A percentile compares a stretch with the other conserved stretches of the same genome.
phyloP scores from a whole-genome alignment of 805 yeast species.

The Wickerhamomyces canadensis region DNA sequence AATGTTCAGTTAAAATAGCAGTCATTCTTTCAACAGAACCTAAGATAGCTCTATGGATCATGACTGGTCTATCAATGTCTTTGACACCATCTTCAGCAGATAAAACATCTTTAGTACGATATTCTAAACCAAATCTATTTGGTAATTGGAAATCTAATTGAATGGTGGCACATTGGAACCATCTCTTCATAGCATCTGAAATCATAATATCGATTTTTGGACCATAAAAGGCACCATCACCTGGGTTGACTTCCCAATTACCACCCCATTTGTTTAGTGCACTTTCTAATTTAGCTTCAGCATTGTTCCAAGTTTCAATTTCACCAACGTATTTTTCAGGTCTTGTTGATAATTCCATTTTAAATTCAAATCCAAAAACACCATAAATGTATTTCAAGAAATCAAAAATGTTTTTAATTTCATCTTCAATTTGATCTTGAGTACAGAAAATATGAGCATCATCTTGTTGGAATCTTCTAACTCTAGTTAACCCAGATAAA shows the following conservation, averaged over 20 bases:
- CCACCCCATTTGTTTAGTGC: conserved; percentile 86
- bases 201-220: conserved; percentile 96
- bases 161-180: conserved; percentile 99
- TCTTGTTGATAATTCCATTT: conserved; percentile 95
- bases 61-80: conserved; percentile 81
- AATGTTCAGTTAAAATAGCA: conserved; percentile 96
- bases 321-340: conserved; percentile 97
- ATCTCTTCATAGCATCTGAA: conserved; percentile 89
- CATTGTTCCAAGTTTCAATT: conserved; percentile 86
- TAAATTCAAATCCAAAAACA: conserved; percentile 88
- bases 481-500: conserved; percentile 90
- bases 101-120: conserved; percentile 58
- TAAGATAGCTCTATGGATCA: conserved; percentile 98
- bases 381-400: conserved; percentile 85
- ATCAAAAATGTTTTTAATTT: conserved; percentile 79
- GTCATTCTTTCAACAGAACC: conserved; percentile 99
- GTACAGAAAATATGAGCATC: conserved; percentile 98
- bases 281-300: conserved; percentile 77
- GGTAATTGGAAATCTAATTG: conserved; percentile 99
- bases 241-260: conserved; percentile 90
- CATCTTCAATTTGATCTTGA: conserved; percentile 81
- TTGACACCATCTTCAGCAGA: conserved; percentile 38
- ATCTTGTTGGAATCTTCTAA: conserved; percentile 98
- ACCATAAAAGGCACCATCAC: conserved; percentile 96
- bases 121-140: conserved; percentile 84